A percentile compares a stretch with the other conserved stretches of the same genome.
phyloP scores from a whole-genome alignment of 23 red algal species.

The Gracilaria domingensis region DNA sequence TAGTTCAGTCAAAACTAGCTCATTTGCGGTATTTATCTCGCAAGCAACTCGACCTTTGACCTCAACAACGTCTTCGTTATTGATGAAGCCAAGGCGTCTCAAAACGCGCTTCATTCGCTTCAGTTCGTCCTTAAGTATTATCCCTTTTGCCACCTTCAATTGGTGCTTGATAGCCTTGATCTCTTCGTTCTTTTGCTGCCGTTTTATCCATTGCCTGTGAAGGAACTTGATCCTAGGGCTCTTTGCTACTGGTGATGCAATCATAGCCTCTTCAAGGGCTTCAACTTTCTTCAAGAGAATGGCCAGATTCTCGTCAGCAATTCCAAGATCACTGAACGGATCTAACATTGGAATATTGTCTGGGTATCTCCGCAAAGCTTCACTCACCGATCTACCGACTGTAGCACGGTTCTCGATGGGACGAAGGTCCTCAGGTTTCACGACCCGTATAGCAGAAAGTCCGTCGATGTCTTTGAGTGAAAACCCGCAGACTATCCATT shows the following conservation, averaged over 20 bases:
- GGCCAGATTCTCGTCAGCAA: conserved; percentile 68
- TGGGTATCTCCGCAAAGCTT: conserved; percentile 78
- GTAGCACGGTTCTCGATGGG: conserved; percentile 57
- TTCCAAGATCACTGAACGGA: conserved; percentile 82
- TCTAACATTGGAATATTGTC: conserved; percentile 86
- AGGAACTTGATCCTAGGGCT: conserved; percentile 16
- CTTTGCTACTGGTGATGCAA: conserved; percentile 64
- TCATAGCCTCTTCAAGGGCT: conserved; percentile 78
- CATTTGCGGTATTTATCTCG: conserved; percentile 94
- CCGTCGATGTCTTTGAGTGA: conserved; percentile 70
- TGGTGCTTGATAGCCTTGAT: conserved; percentile 50
- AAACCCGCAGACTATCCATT: conserved; percentile 57
- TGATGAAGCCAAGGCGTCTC: conserved; percentile 77
- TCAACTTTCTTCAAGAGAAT: conserved; percentile 86
- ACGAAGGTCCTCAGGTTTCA: conserved; percentile 79
- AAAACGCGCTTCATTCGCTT: conserved; percentile 88
- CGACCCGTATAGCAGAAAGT: conserved; percentile 83
- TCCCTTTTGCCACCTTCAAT: conserved; percentile 81
- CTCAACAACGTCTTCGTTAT: conserved; percentile 81
- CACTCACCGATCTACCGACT: conserved; percentile 80
- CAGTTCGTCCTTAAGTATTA: conserved; percentile 87
- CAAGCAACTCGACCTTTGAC: conserved; percentile 98
- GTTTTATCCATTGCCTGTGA: conserved; percentile 57
- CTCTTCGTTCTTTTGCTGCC: conserved; percentile 57
- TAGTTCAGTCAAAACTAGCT: conserved; percentile 87